A percentile compares a stretch with the other conserved stretches of the same genome.
Conservation (phyloP, 495 filamentous ascomycete species). For the Xylaria telfairii region DNA sequence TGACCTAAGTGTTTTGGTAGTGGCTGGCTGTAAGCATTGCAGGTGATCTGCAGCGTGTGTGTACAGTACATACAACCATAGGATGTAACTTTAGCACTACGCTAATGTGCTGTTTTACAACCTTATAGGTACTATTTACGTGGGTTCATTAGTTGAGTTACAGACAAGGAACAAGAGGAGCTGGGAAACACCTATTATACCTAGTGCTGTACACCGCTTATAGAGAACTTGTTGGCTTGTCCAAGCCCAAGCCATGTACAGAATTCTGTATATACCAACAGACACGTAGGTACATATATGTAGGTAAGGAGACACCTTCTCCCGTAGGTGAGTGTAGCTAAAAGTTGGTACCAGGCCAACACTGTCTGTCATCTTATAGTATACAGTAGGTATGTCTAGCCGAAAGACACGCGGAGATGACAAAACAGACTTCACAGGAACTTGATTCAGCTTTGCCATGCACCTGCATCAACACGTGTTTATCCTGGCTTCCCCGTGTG, state of each 20-base stretch:
- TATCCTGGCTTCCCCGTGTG: constrained; percentile 3
- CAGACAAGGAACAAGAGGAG: not conserved
- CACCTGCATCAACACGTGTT: constrained; percentile 17
- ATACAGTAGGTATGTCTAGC: not conserved
- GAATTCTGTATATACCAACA: no score
- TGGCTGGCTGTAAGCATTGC: no score
- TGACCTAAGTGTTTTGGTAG: no score
- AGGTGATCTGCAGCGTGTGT: no score
- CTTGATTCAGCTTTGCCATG: not conserved
- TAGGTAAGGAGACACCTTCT: no score
- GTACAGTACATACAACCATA: no score
- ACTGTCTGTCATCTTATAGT: no score
- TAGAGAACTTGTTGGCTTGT: not conserved
- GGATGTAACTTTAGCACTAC: no score
- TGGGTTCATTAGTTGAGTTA: not conserved
- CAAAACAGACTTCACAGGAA: not conserved
- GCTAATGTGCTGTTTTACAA: not conserved
- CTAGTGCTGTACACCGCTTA: not conserved
- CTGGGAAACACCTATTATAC: not conserved
- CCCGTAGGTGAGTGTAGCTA: no score
- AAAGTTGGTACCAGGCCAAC: no score
- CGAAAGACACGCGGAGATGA: not conserved
- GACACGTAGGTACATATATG: no score
- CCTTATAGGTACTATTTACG: not conserved
- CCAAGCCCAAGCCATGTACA: no score